Evolutionary conservation across 352 stramenopile genomes (phyloP), one percentile per base, ranked within the genome.

Genomic region (Peronosclerospora sorghi): DNA sequence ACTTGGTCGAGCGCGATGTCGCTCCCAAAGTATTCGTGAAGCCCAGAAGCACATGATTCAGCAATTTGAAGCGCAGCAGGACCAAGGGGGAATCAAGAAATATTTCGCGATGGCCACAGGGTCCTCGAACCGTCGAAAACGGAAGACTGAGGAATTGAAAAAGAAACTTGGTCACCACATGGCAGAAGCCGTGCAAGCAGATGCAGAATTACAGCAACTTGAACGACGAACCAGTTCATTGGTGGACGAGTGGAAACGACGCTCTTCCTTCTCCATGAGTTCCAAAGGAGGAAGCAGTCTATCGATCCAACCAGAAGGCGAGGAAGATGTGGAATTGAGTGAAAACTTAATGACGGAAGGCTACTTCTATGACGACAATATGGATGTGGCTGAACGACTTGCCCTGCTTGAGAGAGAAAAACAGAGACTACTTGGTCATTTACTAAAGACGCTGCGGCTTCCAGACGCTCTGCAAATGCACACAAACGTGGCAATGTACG

Each of bases 401-500:
- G 54, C 66, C 8, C 42, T 60, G 45, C 66, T 86, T 23, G 62
- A 83, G 54, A 63, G 47, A 17, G 69, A 81, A 51, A 83, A 83
- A 45, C 61, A 86, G 51, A 52, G 52, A n/a, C 38, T 84, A 2
- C 48, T 86, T 3, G 45, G 59, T 10, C 45, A 59, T 3, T 53
- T 86, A 36, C 45, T 86, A 5, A 48, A 55, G 2, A 64, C 63
- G 14, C 41, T 78, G 13, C 56, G 52, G 4, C 42, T 76, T 23
- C 68, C 78, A 0, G 74, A 87, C n/a, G 65, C 58, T 3, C 43
- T 73, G 34, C 68, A 80, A 53, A 68, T 87, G 26, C 62, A 83
- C 38, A 67, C 78, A n/a, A 78, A 81, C 29, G 71, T 90, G 30
- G 71, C 73, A 32, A 80, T 87, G 62, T 81, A 75, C 46, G 53